A percentile compares a stretch with the other conserved stretches of the same genome.
Evolutionary conservation across 148 eudicot species (phyloP).

Genomic region (Cornus kousa): DNA sequence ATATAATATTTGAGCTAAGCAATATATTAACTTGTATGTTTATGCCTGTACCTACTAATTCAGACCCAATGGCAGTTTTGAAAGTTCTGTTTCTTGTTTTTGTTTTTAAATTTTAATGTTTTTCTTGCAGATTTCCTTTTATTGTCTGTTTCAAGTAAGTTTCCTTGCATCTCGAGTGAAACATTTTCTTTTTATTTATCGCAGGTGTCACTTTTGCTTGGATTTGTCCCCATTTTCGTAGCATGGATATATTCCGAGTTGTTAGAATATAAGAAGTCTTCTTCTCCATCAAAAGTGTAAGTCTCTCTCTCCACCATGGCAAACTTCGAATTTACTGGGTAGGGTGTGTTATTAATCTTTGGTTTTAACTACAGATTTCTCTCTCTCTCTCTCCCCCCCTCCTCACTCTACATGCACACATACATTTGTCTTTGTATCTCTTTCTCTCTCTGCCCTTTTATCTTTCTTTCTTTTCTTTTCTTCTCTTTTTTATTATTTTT

Average conservation of each 20-base stretch:
- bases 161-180: not conserved
- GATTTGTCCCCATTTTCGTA: slow-evolving; percentile 68
- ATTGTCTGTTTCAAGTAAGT: slow-evolving; percentile 1
- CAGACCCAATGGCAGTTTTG: not conserved
- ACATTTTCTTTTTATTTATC: slow-evolving; percentile 2
- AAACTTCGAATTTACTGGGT: not conserved
- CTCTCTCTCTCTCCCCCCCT: not conserved
- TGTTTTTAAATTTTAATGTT: not conserved
- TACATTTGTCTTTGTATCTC: not conserved
- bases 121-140: not conserved
- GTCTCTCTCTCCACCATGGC: slow-evolving; percentile 21
- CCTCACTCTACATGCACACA: too few relatives aligned
- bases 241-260: slow-evolving; percentile 89
- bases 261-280: slow-evolving; percentile 73
- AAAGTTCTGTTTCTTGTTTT: not conserved
- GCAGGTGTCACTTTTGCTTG: slow-evolving; percentile 91
- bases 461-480: not conserved
- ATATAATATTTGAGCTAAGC: too few relatives aligned
- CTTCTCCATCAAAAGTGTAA: slow-evolving; percentile 77
- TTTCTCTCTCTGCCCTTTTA: not conserved
- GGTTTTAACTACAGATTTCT: not conserved
- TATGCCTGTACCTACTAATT: slow-evolving; percentile 1
- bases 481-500: not conserved
- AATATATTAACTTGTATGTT: not conserved
- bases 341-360: not conserved